Percentiles rank a stretch among this genome's conserved stretches.
These are phyloP conservation scores for Nemania serpens DNA, from an alignment of 2,329 filamentous ascomycete species.

Conservation along the genomic window DNA sequence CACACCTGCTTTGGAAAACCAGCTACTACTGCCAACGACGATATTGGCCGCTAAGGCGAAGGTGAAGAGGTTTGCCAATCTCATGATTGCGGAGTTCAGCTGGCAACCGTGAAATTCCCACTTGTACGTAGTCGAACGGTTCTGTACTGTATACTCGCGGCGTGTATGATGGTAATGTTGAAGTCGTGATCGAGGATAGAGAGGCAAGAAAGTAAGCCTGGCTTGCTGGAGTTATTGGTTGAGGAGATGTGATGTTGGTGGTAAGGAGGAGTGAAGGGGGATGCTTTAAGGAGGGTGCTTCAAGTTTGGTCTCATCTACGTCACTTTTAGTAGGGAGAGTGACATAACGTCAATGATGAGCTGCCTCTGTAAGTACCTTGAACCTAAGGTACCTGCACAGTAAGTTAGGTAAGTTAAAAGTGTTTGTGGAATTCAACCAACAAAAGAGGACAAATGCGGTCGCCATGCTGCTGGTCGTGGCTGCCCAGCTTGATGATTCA, in stretches of 20 bases:
- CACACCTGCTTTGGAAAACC: conserved; percentile 86
- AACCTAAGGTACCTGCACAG: no score
- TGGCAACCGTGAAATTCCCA: background rate
- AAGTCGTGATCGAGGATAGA: no score
- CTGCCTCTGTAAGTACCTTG: background rate
- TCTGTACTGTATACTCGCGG: background rate
- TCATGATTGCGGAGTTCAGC: conserved; percentile 62
- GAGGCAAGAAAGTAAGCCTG: no score
- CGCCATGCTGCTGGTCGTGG: no score
- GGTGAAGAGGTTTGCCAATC: conserved; percentile 71
- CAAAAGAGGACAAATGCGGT: no score
- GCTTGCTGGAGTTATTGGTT: no score
- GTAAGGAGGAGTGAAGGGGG: background rate
- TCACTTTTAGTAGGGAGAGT: conserved; percentile 24
- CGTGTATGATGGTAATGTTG: no score
- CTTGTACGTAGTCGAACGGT: background rate
- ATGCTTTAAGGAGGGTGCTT: background rate
- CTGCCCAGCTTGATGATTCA: background rate
- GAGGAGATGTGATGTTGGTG: background rate
- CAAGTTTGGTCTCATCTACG: conserved; percentile 26
- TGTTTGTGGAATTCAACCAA: no score
- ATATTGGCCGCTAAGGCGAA: conserved; percentile 73
- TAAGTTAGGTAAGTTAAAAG: no score
- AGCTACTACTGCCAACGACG: conserved; percentile 75
- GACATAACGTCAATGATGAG: background rate